phyloP scores from a whole-genome alignment of 2,329 filamentous ascomycete genomes.

The Fusarium fujikuroi region DNA sequence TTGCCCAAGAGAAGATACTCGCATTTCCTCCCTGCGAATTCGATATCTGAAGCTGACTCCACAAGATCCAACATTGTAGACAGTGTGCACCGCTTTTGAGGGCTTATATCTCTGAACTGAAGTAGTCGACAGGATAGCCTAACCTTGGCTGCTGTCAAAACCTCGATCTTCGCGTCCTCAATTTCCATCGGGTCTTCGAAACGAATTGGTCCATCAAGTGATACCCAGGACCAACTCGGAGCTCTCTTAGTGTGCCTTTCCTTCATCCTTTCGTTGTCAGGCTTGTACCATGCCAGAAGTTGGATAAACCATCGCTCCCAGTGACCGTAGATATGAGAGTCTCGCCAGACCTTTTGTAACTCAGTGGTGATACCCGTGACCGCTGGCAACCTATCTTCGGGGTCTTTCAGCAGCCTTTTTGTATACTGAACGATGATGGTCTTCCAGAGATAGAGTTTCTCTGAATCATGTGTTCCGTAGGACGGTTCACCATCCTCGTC shows the following conservation, averaged over 20 bases:
- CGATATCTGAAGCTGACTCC: rapidly evolving
- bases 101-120: rapidly evolving
- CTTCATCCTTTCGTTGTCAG: rapidly evolving
- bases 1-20: not conserved
- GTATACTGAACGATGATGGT: not conserved
- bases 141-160: rapidly evolving
- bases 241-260: not conserved
- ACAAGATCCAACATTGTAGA: not conserved
- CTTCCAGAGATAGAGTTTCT: not conserved
- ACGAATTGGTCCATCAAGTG: not conserved
- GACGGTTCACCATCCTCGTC: rapidly evolving
- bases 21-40: rapidly evolving
- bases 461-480: not conserved
- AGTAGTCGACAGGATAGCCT: not conserved
- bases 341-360: not conserved
- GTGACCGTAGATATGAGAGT: not conserved
- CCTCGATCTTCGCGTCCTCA: not conserved
- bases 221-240: not conserved
- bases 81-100: rapidly evolving
- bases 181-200: not conserved
- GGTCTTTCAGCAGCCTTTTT: rapidly evolving
- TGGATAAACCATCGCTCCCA: conserved; percentile 6
- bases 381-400: not conserved
- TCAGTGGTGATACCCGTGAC: not conserved
- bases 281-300: not conserved